phyloP scores from a whole-genome alignment of 257 asterid species.

The Penstemon eatonii region DNA sequence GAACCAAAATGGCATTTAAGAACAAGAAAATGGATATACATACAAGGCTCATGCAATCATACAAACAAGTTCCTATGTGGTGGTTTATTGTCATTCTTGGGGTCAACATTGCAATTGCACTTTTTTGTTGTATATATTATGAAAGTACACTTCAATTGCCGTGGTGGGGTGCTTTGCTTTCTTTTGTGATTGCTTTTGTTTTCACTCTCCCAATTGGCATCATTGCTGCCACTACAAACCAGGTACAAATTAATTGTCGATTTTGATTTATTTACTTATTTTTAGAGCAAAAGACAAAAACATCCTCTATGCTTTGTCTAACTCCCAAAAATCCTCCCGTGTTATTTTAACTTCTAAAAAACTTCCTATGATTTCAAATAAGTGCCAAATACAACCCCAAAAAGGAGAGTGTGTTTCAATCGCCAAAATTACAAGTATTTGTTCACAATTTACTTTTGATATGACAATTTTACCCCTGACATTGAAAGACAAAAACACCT shows the following conservation, averaged over 20 bases:
- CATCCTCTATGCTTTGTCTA: no score
- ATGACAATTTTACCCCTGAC: no score
- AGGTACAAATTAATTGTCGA: constrained; percentile 31
- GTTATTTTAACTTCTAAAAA: no score
- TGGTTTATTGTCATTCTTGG: constrained; percentile 52
- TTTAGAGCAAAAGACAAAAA: no score
- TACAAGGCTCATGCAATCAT: constrained; percentile 49
- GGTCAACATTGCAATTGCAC: constrained; percentile 30
- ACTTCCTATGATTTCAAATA: no score
- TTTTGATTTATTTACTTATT: background rate
- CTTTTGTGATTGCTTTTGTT: constrained; percentile 43
- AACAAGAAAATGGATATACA: constrained; percentile 41
- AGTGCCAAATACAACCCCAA: no score
- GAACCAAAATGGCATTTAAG: constrained; percentile 28
- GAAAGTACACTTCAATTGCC: constrained; percentile 46
- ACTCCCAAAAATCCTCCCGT: no score
- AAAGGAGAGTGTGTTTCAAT: no score
- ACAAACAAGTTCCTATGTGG: constrained; percentile 53
- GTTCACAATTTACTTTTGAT: no score
- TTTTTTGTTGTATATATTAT: constrained; percentile 36
- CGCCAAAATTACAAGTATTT: no score
- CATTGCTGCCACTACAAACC: constrained; percentile 59
- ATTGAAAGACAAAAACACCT: no score
- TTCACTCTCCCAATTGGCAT: constrained; percentile 63
- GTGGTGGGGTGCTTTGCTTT: constrained; percentile 63